phyloP scores from a whole-genome alignment of 805 yeast genomes.

The Hanseniaspora valbyensis region DNA sequence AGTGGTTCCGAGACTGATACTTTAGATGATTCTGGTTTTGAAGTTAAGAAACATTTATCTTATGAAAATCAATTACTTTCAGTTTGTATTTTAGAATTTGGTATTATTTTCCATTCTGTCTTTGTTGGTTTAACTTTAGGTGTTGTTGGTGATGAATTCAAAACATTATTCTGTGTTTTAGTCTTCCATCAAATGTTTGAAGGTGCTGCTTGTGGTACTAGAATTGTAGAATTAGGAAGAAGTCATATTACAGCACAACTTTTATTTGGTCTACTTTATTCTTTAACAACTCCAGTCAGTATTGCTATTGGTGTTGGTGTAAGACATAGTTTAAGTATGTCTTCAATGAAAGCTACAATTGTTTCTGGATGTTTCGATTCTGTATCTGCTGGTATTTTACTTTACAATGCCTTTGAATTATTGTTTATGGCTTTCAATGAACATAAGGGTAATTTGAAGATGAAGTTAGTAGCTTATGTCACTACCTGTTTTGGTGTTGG shows the following conservation, averaged over 20 bases:
- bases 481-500: slow-evolving; percentile 59
- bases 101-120: slow-evolving; percentile 72
- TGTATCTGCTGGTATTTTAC: slow-evolving; percentile 63
- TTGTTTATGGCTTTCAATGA: slow-evolving; percentile 55
- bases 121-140: slow-evolving; percentile 71
- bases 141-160: slow-evolving; percentile 66
- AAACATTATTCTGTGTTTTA: slow-evolving; percentile 55
- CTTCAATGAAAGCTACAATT: slow-evolving; percentile 46
- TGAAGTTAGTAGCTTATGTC: slow-evolving; percentile 39
- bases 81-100: slow-evolving; percentile 59
- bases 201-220: slow-evolving; percentile 74
- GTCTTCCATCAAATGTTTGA: slow-evolving; percentile 75
- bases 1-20: background rate
- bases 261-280: slow-evolving; percentile 41
- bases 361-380: slow-evolving; percentile 67
- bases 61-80: slow-evolving; percentile 30
- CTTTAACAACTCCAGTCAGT: slow-evolving; percentile 60
- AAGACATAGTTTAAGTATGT: slow-evolving; percentile 49
- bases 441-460: slow-evolving; percentile 39
- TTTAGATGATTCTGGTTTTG: background rate
- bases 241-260: slow-evolving; percentile 44
- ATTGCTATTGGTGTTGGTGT: slow-evolving; percentile 72
- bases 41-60: background rate
- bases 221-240: slow-evolving; percentile 52
- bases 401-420: slow-evolving; percentile 66